Percentiles rank a stretch among this genome's conserved stretches.
phyloP scores from a whole-genome alignment of 805 yeast genomes.

The Lipomyces oligophaga region DNA sequence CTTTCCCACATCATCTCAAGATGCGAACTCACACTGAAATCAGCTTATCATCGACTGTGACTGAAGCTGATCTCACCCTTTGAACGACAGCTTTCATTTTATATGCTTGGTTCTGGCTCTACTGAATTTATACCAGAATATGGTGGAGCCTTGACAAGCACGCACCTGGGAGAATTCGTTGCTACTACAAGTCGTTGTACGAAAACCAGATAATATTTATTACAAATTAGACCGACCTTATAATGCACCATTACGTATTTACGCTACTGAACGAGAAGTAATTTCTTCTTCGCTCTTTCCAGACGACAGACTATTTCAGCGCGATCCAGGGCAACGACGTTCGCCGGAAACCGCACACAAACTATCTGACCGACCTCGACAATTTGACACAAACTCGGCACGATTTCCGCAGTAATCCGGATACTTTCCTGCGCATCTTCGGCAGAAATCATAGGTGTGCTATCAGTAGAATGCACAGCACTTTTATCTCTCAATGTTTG shows the following conservation, averaged over 20 bases:
- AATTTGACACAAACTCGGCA: neutral
- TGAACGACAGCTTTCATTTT: constrained; percentile 86
- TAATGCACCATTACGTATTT: too few relatives aligned
- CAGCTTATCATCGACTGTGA: constrained; percentile 66
- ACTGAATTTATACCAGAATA: neutral
- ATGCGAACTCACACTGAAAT: constrained; percentile 54
- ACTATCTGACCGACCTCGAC: too few relatives aligned
- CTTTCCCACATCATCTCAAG: neutral
- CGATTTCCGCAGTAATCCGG: neutral
- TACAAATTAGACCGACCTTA: too few relatives aligned
- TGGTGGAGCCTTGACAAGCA: too few relatives aligned
- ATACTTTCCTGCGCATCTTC: constrained; percentile 4
- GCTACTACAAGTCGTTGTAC: too few relatives aligned
- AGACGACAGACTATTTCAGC: too few relatives aligned
- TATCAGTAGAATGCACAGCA: neutral
- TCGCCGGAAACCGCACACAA: too few relatives aligned
- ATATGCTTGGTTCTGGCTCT: neutral
- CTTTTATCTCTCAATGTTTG: constrained; percentile 7
- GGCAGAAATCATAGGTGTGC: neutral
- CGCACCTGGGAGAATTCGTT: too few relatives aligned
- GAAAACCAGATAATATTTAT: too few relatives aligned
- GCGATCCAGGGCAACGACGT: too few relatives aligned
- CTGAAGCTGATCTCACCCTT: constrained; percentile 83
- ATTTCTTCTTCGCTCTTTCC: too few relatives aligned
- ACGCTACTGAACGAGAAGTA: too few relatives aligned